A percentile compares a stretch with the other conserved stretches of the same genome.
Evolutionary conservation across 169 alveolate genomes (phyloP).

Genomic region (Gregarina niphandrodes): DNA sequence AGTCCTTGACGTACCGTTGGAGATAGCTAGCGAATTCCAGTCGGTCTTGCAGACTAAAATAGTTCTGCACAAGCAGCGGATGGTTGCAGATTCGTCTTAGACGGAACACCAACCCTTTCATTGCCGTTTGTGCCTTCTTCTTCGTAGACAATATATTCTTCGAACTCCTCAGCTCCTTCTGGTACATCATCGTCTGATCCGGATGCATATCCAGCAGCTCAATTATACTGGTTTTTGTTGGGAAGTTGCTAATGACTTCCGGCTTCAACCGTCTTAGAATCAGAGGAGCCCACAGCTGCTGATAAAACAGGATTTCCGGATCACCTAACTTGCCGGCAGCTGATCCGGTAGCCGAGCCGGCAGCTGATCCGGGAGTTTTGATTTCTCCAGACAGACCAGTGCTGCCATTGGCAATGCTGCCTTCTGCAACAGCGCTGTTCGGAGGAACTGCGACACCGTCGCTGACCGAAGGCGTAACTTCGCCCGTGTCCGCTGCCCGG

Average conservation of each 20-base stretch:
- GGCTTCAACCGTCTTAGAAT: slow-evolving; percentile 50
- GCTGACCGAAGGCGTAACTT: no score
- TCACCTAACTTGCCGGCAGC: no score
- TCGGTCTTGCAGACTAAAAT: slow-evolving; percentile 32
- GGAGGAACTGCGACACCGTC: no score
- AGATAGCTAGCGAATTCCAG: no score
- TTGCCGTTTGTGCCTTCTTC: neutral
- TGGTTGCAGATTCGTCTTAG: slow-evolving; percentile 64
- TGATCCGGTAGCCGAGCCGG: no score
- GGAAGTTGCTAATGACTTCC: slow-evolving; percentile 51
- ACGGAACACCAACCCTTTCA: slow-evolving; percentile 33
- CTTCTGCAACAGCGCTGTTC: no score
- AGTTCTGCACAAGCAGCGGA: slow-evolving; percentile 47
- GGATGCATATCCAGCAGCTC: slow-evolving; percentile 15
- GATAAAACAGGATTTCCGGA: slow-evolving; percentile 31
- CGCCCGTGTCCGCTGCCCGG: no score
- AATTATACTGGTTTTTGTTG: slow-evolving; percentile 29
- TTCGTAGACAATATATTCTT: neutral
- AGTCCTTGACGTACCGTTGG: slow-evolving; percentile 11
- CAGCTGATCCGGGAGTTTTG: no score
- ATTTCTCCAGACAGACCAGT: no score
- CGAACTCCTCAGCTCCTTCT: slow-evolving; percentile 1
- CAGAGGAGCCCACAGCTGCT: slow-evolving; percentile 55
- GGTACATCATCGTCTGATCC: slow-evolving; percentile 11
- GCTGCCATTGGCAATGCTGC: no score